Evolutionary conservation across 2,329 filamentous ascomycete species (phyloP).

Genomic region (Alternaria ventricosa): DNA sequence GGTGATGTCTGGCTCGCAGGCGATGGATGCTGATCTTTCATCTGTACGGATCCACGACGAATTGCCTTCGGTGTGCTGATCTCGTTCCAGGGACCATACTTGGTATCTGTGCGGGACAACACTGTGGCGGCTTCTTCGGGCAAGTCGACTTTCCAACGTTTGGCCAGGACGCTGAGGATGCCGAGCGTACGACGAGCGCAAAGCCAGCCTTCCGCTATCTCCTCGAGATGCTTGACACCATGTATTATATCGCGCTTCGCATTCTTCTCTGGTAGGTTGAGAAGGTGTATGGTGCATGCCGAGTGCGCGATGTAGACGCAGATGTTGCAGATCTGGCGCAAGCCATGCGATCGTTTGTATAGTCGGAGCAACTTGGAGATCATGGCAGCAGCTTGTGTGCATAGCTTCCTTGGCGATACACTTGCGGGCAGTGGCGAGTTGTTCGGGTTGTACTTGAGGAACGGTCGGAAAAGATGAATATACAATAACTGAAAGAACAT

Average conservation of each 20-base stretch:
- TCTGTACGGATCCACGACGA: constrained; percentile 23
- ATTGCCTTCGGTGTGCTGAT: constrained; percentile 35
- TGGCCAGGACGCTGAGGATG: constrained; percentile 82
- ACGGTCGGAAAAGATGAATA: constrained; percentile 94
- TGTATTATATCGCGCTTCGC: constrained; percentile 89
- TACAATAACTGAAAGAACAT: constrained; percentile 98
- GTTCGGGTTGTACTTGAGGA: constrained; percentile 84
- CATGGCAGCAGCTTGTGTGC: constrained; percentile 84
- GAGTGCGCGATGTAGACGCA: constrained; percentile 95
- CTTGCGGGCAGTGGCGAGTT: constrained; percentile 84
- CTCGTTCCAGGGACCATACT: constrained; percentile 70
- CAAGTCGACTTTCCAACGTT: constrained; percentile 88
- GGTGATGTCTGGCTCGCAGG: constrained; percentile 33
- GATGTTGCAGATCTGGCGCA: constrained; percentile 95
- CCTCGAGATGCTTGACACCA: constrained; percentile 88
- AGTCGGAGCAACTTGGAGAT: constrained; percentile 94
- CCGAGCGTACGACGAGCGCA: constrained; percentile 84
- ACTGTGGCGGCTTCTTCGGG: constrained; percentile 82
- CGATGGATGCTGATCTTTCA: constrained; percentile 23
- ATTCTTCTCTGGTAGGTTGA: constrained; percentile 92
- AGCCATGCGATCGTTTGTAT: constrained; percentile 89
- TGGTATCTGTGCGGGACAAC: constrained; percentile 78
- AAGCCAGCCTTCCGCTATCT: constrained; percentile 94
- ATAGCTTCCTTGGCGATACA: constrained; percentile 88
- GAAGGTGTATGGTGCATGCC: constrained; percentile 90